Evolutionary conservation across 768 basidiomycete genomes (phyloP).

Genomic region (Phylloporus scabripes): DNA sequence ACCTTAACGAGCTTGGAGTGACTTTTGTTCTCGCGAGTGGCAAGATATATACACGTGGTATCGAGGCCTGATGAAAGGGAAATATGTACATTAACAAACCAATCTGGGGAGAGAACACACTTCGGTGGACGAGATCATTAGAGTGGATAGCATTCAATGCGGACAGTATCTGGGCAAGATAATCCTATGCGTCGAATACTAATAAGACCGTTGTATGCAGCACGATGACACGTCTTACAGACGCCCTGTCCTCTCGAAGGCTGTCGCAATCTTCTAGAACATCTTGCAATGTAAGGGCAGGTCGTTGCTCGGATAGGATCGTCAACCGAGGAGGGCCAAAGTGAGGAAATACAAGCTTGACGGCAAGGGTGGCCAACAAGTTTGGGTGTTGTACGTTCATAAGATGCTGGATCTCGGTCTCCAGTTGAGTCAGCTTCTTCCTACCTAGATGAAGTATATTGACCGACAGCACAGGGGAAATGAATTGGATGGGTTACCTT

Average conservation of each 20-base stretch:
- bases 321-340: constrained; percentile 49
- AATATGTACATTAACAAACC: not conserved
- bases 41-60: constrained; percentile 56
- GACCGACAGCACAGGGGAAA: not conserved
- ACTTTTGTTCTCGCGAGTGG: constrained; percentile 42
- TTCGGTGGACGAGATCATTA: constrained; percentile 63
- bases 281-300: constrained; percentile 61
- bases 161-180: constrained; percentile 65
- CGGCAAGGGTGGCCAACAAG: constrained; percentile 61
- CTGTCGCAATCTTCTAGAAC: constrained; percentile 71
- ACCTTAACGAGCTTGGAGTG: constrained; percentile 69
- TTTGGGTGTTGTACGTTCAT: constrained; percentile 57
- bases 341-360: constrained; percentile 53
- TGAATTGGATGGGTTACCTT: constrained; percentile 37
- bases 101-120: constrained; percentile 28
- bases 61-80: constrained; percentile 42
- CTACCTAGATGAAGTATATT: constrained; percentile 35
- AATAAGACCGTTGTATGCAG: not conserved
- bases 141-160: constrained; percentile 66
- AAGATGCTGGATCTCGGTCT: constrained; percentile 59
- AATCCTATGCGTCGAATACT: constrained; percentile 47
- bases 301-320: constrained; percentile 68
- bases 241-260: constrained; percentile 67
- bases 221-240: constrained; percentile 37
- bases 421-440: constrained; percentile 65